Base-by-base conservation (phyloP, 352 stramenopile species). In the Phytophthora melonis region DNA sequence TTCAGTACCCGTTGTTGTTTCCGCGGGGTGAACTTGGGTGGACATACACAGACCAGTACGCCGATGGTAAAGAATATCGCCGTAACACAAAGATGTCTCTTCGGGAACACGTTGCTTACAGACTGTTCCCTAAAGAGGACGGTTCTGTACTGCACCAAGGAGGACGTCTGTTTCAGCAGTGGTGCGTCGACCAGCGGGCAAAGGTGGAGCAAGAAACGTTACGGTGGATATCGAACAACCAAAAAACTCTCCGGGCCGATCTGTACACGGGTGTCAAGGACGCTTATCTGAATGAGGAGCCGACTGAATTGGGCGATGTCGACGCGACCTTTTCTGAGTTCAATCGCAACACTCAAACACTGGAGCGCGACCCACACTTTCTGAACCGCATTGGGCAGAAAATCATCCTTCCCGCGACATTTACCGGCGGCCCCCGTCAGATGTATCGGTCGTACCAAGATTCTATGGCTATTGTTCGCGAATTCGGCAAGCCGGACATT, bases 381-480 rank as follows among this genome's bases (percentile, higher is more conserved):
- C 19, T 62, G 8, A 47, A 62, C 3, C 34, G 23, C 8, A 36
- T 53, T 39, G 34, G 56, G 7, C 49, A 16, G 56, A 36, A 36
- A 14, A n/a, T 62, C n/a, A 34, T 52, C 16, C 56, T 62, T 25
- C 56, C 56, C 7, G 16, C 34, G 1, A 30, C 30, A 5, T 23
- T 36, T n/a, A 36, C 23, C 8, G 45, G 45, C 5, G 45, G 45
- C 3, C 45, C 45, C 14, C 45, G 45, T 53, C 19, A 21, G 11
- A 82, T 79, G 65, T 59, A 75, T 25, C 25, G 57, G 43, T 69
- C 56, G 30, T 86, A 77, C 34, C 54, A 80, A 67, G 77, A 90
- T 52, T 58, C 67, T 2, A 82, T 86, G 64, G 72, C 79, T 14
- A 83, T 90, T 32, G 79, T 88, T 9, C 71, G 76, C 1, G 52